Evolutionary conservation across 306 rosid species (phyloP), one percentile per base, ranked within the genome.

Genomic region (Cucurbita pepo): DNA sequence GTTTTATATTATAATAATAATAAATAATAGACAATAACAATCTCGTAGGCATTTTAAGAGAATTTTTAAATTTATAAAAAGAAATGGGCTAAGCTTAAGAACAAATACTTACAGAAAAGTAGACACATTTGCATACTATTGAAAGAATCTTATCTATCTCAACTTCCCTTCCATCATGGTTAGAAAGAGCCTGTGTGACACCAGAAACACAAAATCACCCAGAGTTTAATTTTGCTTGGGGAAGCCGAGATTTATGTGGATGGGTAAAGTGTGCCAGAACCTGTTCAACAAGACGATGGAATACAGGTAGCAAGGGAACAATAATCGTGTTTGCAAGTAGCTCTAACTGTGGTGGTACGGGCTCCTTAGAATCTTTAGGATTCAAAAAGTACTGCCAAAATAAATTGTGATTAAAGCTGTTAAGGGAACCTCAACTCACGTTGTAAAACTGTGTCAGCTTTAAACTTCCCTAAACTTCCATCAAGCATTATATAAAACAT

Each of bases 291-390:
- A 83, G 81, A 54, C 83, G 87, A 85, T 89, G 97, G 62, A 91
- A 89, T 21, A 86, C 56, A 78, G 78, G 62, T 69, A 91, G 77
- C 85, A 91, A 73, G 18, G 96, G 91, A 77, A 86, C 90, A 56
- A 91, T 88, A 77, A 89, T 76, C 57, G 83, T 91, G 56, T 77
- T 76, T 6, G 96, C 78, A 82, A 88, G 82, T 70, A 78, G 90
- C 80, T 91, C 97, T 73, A 91, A 85, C 75, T 84, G 94, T 12
- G 88, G 83, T 13, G 97, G 94, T 52, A 88, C 90, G 0, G 96
- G 86, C 88, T 91, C 96, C 82, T 91, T 89, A 4, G 86, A 85
- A 75, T 83, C 86, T 78, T 82, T 89, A 65, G 97, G 91, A 79
- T 91, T 85, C 81, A 91, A 79, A 83, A 91, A 91, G 73, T 89